A percentile compares a stretch with the other conserved stretches of the same genome.
Evolutionary conservation across 1,284 basidiomycete species (phyloP).

Genomic region (Pyrrhoderma noxium): DNA sequence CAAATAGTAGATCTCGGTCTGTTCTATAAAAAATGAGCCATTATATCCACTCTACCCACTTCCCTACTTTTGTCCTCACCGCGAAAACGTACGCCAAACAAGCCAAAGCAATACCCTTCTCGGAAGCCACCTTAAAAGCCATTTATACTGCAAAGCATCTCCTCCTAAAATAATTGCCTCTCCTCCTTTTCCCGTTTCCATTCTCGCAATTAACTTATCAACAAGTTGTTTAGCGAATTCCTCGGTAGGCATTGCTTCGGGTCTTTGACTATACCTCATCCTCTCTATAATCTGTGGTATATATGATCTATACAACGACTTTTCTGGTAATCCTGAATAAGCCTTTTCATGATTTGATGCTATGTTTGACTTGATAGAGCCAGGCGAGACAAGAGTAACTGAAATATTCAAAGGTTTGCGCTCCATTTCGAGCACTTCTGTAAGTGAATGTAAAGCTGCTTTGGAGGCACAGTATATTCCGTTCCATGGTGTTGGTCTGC

Average conservation of each 20-base stretch:
- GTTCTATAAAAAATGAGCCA: too few species aligned
- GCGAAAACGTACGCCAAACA: too few species aligned
- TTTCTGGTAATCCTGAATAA: constrained; percentile 35
- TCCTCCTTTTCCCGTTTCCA: too few species aligned
- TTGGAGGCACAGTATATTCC: constrained; percentile 62
- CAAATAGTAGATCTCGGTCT: too few species aligned
- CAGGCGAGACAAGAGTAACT: constrained; percentile 57
- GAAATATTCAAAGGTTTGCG: constrained; percentile 55
- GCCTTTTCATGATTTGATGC: constrained; percentile 37
- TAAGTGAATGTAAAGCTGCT: constrained; percentile 53
- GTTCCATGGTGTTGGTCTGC: constrained; percentile 62
- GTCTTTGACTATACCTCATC: constrained; percentile 43
- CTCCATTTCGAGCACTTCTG: constrained; percentile 64
- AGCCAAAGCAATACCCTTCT: too few species aligned
- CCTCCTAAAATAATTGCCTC: too few species aligned
- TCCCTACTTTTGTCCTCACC: too few species aligned
- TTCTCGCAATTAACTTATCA: not conserved
- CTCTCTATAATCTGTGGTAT: constrained; percentile 45
- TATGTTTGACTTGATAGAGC: constrained; percentile 47
- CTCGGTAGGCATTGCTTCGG: constrained; percentile 39
- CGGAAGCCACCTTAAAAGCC: too few species aligned
- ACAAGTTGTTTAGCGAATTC: constrained; percentile 47
- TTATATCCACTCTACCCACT: too few species aligned
- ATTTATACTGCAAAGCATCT: too few species aligned
- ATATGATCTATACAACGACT: constrained; percentile 46